Base-by-base conservation (phyloP, 257 asterid species). In the Penstemon eatonii region DNA sequence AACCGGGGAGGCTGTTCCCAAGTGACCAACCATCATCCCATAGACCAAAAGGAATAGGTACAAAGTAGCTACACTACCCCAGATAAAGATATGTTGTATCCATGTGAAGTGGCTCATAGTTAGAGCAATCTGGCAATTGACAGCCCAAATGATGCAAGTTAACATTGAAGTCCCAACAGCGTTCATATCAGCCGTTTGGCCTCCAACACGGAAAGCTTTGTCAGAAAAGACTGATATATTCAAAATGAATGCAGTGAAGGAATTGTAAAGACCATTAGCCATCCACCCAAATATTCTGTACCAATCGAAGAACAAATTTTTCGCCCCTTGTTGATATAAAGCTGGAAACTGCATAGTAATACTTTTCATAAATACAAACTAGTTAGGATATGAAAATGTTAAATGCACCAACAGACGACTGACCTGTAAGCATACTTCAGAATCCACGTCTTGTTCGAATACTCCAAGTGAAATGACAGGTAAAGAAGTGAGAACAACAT, bases 321-420 rank as follows among this genome's bases (percentile, higher is more conserved):
- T 87, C 42, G 96, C 92, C 9, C 99, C 99, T 79, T 93, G 99
- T 71, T 93, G 99, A 73, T 93, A 93, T 60, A 93, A 75, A 11
- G 99, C 96, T 19, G 99, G 99, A 70, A 94, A 94, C 98, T 94
- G 90, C 78, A 72, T 64, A 8, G 54, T 12, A 49, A 49, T 49
- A 49, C 1, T 9, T 49, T 49, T 13, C 15, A 49, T 49, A 9
- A 8, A 15, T 49, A 49, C 54, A 49, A 49, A 15, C 54, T 58
- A 8, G 36, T 4, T 25, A 25, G 45, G 15, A 50, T 8, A 53
- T 12, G 15, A 10, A 49, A 10, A 10, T 49, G 0, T 10, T 10
- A 49, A 15, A 49, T 9, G 18, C 4, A 46, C 52, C 3, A 4
- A 4, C 11, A 44, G 12, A 10, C 8, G 25, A 47, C 57, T 4